A percentile compares a stretch with the other conserved stretches of the same genome.
These are phyloP conservation scores for Penicillium sp. DNA, from an alignment of 2,329 filamentous ascomycete species.

Conservation along the genomic window DNA sequence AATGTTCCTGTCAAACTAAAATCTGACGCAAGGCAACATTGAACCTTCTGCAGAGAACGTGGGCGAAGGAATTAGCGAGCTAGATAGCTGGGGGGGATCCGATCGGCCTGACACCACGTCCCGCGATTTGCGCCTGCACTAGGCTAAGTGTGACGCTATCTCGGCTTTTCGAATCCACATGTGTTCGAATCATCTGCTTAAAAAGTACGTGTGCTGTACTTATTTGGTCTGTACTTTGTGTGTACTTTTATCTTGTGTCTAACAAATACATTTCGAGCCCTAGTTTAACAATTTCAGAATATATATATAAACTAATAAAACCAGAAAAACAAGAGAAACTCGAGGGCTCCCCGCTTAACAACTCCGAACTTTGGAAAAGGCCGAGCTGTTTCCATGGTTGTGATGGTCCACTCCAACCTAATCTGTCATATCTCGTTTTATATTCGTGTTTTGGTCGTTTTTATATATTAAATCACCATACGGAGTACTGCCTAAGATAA, in stretches of 20 bases:
- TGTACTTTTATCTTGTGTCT: no score
- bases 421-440: background rate
- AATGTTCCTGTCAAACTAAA: slow-evolving; percentile 1
- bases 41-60: background rate
- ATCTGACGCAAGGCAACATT: background rate
- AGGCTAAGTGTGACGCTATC: background rate
- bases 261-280: background rate
- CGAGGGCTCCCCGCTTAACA: background rate
- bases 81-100: background rate
- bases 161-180: slow-evolving; percentile 1
- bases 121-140: slow-evolving; percentile 3
- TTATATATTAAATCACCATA: background rate
- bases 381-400: slow-evolving; percentile 6
- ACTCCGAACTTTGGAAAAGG: background rate
- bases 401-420: background rate
- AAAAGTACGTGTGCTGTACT: background rate
- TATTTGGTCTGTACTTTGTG: background rate
- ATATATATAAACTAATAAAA: background rate
- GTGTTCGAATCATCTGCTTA: background rate
- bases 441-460: background rate
- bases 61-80: background rate
- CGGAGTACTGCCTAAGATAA: no score
- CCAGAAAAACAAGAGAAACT: background rate
- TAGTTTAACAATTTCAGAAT: background rate
- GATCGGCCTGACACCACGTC: slow-evolving; percentile 1